Evolutionary conservation across 352 stramenopile genomes (phyloP).

Genomic region (Phytophthora tentaculata): DNA sequence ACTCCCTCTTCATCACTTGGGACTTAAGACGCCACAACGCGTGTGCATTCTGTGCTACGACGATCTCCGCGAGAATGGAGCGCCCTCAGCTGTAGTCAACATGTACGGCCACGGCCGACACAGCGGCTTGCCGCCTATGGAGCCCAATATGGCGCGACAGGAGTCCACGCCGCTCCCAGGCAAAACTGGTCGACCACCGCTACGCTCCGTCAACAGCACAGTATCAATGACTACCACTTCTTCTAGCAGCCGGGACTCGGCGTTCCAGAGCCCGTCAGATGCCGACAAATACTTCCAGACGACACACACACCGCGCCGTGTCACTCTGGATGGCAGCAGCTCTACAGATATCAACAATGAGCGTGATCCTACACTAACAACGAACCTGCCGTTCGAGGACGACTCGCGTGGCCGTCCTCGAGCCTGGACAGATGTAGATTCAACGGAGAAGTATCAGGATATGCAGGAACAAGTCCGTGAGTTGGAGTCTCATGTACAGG

Average conservation of each 20-base stretch:
- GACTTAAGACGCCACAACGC: slow-evolving; percentile 64
- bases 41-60: slow-evolving; percentile 87
- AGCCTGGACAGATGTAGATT: slow-evolving; percentile 70
- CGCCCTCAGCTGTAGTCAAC: slow-evolving; percentile 79
- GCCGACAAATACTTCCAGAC: slow-evolving; percentile 34
- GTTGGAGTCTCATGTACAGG: slow-evolving; percentile 67
- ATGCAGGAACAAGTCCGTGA: slow-evolving; percentile 80
- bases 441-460: slow-evolving; percentile 52
- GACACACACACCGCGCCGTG: slow-evolving; percentile 19
- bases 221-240: slow-evolving; percentile 42
- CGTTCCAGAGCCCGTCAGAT: slow-evolving; percentile 41
- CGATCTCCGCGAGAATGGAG: slow-evolving; percentile 75
- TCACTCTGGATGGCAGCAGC: slow-evolving; percentile 19
- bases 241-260: slow-evolving; percentile 33
- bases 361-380: slow-evolving; percentile 24
- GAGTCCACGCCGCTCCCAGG: slow-evolving; percentile 32
- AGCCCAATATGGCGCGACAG: slow-evolving; percentile 37
- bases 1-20: slow-evolving; percentile 65
- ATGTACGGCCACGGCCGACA: slow-evolving; percentile 54
- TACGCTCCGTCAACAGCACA: slow-evolving; percentile 47
- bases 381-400: slow-evolving; percentile 39
- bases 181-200: slow-evolving; percentile 37
- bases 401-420: slow-evolving; percentile 52
- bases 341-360: slow-evolving; percentile 23
- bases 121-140: slow-evolving; percentile 38